Evolutionary conservation across 2,329 filamentous ascomycete species (phyloP), one percentile per base, ranked within the genome.

Genomic region (Lachnellula subtilissima): DNA sequence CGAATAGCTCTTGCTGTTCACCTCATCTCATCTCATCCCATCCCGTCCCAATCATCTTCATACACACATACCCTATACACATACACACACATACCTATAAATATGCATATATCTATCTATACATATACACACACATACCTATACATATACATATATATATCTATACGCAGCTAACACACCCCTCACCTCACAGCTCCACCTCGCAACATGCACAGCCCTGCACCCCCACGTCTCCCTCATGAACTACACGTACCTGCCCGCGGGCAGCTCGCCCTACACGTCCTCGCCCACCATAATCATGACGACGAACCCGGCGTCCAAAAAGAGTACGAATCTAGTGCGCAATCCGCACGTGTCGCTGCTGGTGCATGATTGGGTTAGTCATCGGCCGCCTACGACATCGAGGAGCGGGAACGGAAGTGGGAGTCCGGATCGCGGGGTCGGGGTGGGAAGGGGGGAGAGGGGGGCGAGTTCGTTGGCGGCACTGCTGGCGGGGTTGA

Each of bases 341-440:
- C 78, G 82, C 37, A 99, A 99, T 71, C 88, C 91, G 0, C 87
- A 88, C 62, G 91, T 99, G 60, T 95, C 90, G 3, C 80, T 97
- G 12, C 83, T 97, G n/a, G 94, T 97, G 6, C 94, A 99, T 75
- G 94, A 97, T 75, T 99, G 92, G 94, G 88, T 96, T 56, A 96
- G 91, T 1, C 91, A 96, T 72, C 86, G 94, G 2, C 92, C 93
- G 1, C 89, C 91, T 0, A 91, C 88, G 7, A 83, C 77, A 80
- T 46, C 76, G 81, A 3, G 58, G 58, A 5, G 4, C 23, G 23
- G 25, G 6, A 8, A 7, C 8, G 25, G 25, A 2, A 28, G 8
- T 28, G 25, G 6, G 7, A 8, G 7, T 28, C 25, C 28, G 28
- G 2, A 28, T 28, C 28, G 28, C 3, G 7, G 28, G 2, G 7